Conservation (phyloP, 371 early-diverging fungal species). For the Funneliformis caledonium region DNA sequence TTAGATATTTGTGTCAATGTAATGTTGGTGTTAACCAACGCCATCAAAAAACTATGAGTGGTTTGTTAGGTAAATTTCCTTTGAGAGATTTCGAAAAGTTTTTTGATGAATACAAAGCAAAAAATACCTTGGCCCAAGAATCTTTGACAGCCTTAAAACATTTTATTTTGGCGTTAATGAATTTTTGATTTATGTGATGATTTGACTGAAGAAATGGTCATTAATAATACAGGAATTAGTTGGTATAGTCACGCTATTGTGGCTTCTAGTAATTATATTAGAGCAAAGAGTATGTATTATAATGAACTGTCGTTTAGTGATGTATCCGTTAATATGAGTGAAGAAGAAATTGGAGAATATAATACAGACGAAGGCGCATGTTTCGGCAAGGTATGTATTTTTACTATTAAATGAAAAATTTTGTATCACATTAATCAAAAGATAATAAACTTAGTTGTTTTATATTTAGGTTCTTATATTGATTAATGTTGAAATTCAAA, state of each 20-base stretch:
- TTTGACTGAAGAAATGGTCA: background rate
- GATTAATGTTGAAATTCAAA: background rate
- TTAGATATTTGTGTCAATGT: background rate
- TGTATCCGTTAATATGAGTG: constrained; percentile 4
- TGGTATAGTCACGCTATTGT: background rate
- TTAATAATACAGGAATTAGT: background rate
- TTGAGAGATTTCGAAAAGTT: background rate
- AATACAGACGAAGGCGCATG: background rate
- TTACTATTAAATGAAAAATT: background rate
- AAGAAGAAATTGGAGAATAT: background rate
- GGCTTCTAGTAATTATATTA: background rate
- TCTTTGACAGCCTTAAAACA: background rate
- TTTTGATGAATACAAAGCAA: background rate
- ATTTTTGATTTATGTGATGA: background rate
- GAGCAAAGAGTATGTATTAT: constrained; percentile 7
- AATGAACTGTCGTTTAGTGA: constrained; percentile 14
- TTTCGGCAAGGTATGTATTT: constrained; percentile 5
- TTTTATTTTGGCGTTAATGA: constrained; percentile 2
- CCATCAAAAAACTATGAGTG: background rate
- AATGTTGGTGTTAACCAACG: background rate
- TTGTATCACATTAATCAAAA: too few species aligned
- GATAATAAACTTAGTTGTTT: background rate
- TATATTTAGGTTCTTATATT: background rate
- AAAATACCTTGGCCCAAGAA: background rate
- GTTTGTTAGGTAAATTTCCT: background rate